A percentile compares a stretch with the other conserved stretches of the same genome.
These are phyloP conservation scores for Agaricus sinodeliciosus DNA, from an alignment of 768 basidiomycete species.

Conservation along the genomic window DNA sequence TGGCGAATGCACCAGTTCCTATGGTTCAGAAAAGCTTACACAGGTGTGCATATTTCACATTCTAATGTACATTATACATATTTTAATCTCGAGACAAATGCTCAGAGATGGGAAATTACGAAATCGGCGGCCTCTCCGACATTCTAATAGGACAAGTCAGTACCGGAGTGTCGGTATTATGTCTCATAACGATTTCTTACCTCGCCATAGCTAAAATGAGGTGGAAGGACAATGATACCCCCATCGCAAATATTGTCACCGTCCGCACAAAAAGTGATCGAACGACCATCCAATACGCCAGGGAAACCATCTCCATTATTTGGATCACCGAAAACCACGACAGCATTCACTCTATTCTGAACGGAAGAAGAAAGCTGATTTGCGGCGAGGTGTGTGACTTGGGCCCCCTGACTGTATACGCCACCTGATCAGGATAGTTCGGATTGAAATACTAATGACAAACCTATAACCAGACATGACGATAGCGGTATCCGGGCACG, in stretches of 20 bases:
- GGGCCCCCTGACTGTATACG: constrained; percentile 21
- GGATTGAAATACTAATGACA: neutral
- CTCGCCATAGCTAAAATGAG: constrained; percentile 20
- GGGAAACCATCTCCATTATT: constrained; percentile 23
- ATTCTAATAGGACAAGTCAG: neutral
- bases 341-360: constrained; percentile 13
- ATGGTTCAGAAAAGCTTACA: too few species aligned
- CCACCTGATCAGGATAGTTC: neutral
- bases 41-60: neutral
- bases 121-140: constrained; percentile 1
- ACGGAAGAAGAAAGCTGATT: constrained; percentile 10
- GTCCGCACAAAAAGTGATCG: constrained; percentile 22
- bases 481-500: constrained; percentile 26
- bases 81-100: neutral
- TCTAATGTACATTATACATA: neutral
- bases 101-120: constrained; percentile 6
- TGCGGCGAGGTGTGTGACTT: constrained; percentile 14
- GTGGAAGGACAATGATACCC: constrained; percentile 16
- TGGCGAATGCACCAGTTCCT: too few species aligned
- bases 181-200: constrained; percentile 8
- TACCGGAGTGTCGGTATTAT: neutral
- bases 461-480: constrained; percentile 30
- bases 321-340: constrained; percentile 24
- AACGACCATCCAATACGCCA: constrained; percentile 18
- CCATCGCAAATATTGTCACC: constrained; percentile 28